Percentiles rank a stretch among this genome's conserved stretches.
phyloP scores from a whole-genome alignment of 176 grass and related monocot genomes.

The Avena insularis region DNA sequence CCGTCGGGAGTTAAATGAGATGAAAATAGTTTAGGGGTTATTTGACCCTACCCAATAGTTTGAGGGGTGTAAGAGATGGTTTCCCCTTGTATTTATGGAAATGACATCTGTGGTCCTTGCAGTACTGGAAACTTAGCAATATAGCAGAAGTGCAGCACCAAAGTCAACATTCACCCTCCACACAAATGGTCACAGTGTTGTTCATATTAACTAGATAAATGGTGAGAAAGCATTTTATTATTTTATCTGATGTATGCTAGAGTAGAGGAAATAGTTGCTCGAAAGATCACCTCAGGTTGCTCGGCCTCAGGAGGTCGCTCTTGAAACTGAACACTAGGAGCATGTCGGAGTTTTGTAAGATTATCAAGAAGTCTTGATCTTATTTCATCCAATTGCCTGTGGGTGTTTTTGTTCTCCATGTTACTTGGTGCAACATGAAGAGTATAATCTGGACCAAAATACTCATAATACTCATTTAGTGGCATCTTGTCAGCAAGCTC shows the following conservation, averaged over 20 bases:
- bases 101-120: not conserved
- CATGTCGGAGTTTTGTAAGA: conserved; percentile 90
- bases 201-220: not conserved
- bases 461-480: conserved; percentile 74
- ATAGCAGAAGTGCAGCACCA: not conserved
- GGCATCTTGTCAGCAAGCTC: conserved; percentile 94
- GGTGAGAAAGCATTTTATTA: not conserved
- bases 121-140: not conserved
- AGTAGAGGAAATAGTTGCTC: not conserved
- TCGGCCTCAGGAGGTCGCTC: conserved; percentile 91
- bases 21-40: not conserved
- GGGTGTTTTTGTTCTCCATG: conserved; percentile 89
- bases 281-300: conserved; percentile 73
- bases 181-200: not conserved
- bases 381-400: conserved; percentile 83
- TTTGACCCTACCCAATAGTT: not conserved
- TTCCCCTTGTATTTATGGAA: not conserved
- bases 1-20: not conserved
- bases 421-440: conserved; percentile 85
- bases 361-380: conserved; percentile 87
- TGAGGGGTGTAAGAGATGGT: not conserved
- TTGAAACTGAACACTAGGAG: conserved; percentile 98
- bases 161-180: not conserved
- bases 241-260: conserved; percentile 19
- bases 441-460: conserved; percentile 84